Percentiles rank a stretch among this genome's conserved stretches.
phyloP scores from a whole-genome alignment of 2,329 filamentous ascomycete species.

The Gliomastix tumulicola region DNA sequence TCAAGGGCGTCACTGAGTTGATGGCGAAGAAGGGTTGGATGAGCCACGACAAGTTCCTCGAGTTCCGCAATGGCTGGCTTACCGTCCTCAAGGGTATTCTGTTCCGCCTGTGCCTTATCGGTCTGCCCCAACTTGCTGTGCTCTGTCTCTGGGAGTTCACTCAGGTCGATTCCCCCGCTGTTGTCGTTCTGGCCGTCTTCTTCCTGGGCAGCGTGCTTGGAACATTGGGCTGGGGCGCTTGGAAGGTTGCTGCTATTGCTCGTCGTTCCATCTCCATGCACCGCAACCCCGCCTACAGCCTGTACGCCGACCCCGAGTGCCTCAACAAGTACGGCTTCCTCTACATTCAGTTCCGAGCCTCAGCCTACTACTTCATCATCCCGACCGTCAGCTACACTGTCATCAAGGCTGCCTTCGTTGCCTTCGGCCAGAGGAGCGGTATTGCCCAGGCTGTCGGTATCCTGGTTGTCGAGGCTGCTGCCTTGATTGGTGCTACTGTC shows the following conservation, averaged over 20 bases:
- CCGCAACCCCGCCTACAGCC: slow-evolving; percentile 93
- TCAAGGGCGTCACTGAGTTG: slow-evolving; percentile 76
- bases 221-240: slow-evolving; percentile 78
- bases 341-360: slow-evolving; percentile 93
- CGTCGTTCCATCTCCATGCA: slow-evolving; percentile 85
- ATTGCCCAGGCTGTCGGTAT: slow-evolving; percentile 75
- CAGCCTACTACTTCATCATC: slow-evolving; percentile 91
- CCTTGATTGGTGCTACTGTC: slow-evolving; percentile 71
- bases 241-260: slow-evolving; percentile 84
- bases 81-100: slow-evolving; percentile 90
- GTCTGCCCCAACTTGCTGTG: slow-evolving; percentile 85
- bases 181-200: slow-evolving; percentile 81
- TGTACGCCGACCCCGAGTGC: slow-evolving; percentile 89
- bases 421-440: slow-evolving; percentile 64
- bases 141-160: slow-evolving; percentile 94
- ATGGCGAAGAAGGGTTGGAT: slow-evolving; percentile 70
- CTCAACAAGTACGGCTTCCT: slow-evolving; percentile 98
- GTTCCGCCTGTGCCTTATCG: slow-evolving; percentile 83
- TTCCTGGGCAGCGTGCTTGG: slow-evolving; percentile 76
- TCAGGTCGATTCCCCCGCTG: slow-evolving; percentile 73
- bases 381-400: slow-evolving; percentile 71
- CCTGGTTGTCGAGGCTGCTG: slow-evolving; percentile 72
- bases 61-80: slow-evolving; percentile 92
- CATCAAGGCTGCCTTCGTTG: slow-evolving; percentile 86
- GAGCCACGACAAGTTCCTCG: slow-evolving; percentile 78